These are phyloP conservation scores for Pythium vanterpoolii DNA, from an alignment of 352 stramenopile genomes.

Conservation along the genomic window DNA sequence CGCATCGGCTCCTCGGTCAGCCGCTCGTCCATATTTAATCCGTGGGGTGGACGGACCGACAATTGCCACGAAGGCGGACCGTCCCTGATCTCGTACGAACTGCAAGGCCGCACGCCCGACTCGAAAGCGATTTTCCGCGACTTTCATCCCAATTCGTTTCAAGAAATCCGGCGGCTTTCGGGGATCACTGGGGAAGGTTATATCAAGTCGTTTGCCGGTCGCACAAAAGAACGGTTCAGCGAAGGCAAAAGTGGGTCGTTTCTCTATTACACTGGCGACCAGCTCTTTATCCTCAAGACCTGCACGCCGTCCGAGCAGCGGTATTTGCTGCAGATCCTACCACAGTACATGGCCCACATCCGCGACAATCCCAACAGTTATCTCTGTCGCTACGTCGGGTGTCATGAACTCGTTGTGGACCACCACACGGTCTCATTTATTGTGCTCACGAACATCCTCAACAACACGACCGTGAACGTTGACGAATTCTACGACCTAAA, in stretches of 20 bases:
- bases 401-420: slow-evolving; percentile 84
- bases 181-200: slow-evolving; percentile 76
- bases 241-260: slow-evolving; percentile 89
- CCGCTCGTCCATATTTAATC: slow-evolving; percentile 59
- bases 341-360: slow-evolving; percentile 84
- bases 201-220: slow-evolving; percentile 71
- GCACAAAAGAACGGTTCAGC: slow-evolving; percentile 84
- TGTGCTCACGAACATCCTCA: slow-evolving; percentile 86
- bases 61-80: slow-evolving; percentile 27
- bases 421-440: slow-evolving; percentile 86
- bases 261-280: slow-evolving; percentile 87
- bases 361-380: slow-evolving; percentile 84
- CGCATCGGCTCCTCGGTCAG: slow-evolving; percentile 69
- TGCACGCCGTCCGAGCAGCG: slow-evolving; percentile 78
- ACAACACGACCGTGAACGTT: slow-evolving; percentile 81
- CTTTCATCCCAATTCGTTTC: slow-evolving; percentile 78
- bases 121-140: slow-evolving; percentile 72
- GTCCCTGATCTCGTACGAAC: slow-evolving; percentile 65
- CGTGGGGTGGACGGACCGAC: slow-evolving; percentile 54
- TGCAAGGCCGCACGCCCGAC: slow-evolving; percentile 50
- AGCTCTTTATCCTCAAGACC: slow-evolving; percentile 89
- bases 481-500: slow-evolving; percentile 90
- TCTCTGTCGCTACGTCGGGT: slow-evolving; percentile 86
- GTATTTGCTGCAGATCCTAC: slow-evolving; percentile 84
- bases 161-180: slow-evolving; percentile 76